Base-by-base conservation (phyloP, 257 asterid species). In the Przewalskia tangutica region DNA sequence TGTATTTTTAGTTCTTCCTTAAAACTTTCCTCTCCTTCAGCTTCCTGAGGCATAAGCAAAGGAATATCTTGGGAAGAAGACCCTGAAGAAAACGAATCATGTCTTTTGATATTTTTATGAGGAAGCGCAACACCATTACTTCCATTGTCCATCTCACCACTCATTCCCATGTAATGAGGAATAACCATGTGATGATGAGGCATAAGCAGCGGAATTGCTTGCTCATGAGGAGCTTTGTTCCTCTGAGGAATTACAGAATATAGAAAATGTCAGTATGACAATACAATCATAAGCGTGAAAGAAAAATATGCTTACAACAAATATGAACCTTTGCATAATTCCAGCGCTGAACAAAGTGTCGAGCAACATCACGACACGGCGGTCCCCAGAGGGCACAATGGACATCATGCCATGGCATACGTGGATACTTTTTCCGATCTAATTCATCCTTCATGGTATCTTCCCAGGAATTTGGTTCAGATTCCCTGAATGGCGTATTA, bases 401-500 rank as follows among this genome's bases (percentile, higher is more conserved):
- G 86, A 95, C 99, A 80, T 95, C 99, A 44, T 95, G 99, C 99
- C 99, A 95, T 55, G 99, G 97, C 98, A 94, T 94, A 83, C 98
- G 98, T 32, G 98, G 98, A 91, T 90, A 91, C 63, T 88, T 93
- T 80, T 32, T 63, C 65, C 98, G 90, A 84, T 94, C 94, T 77
- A 94, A 77, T 83, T 94, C 95, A 86, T 94, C 98, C 89, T 91
- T 94, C 97, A 90, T 93, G 4, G 94, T 93, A 84, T 94, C 98
- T 82, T 94, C 98, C 98, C 98, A 94, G 17, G 95, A 88, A 87
- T 94, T 94, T 81, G 98, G 98, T 86, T 94, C 98, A 6, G 98
- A 94, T 87, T 94, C 98, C 90, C 98, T 94, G 90, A 89, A 83
- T 86, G 80, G 82, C 54, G 84, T 50, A 85, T 70, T 59, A 77